Percentiles rank a stretch among this genome's conserved stretches.
These are phyloP conservation scores for Phytophthora foliorum DNA, from an alignment of 352 stramenopile genomes.

Conservation along the genomic window DNA sequence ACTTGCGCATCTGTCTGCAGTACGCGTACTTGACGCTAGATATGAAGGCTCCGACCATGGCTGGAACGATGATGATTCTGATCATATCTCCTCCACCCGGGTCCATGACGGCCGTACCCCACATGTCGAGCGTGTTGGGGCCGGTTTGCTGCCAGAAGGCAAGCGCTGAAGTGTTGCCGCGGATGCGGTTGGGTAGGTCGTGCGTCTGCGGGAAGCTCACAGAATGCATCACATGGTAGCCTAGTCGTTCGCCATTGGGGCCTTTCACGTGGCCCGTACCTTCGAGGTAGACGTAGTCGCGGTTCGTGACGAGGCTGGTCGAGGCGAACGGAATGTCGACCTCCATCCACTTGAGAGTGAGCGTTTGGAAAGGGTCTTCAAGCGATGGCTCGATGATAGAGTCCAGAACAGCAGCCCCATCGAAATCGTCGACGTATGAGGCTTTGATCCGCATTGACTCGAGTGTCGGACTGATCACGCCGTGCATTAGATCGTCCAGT, in stretches of 20 bases:
- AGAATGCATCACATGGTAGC: conserved; percentile 35
- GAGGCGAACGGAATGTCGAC: conserved; percentile 34
- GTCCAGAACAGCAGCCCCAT: conserved; percentile 45
- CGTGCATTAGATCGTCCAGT: conserved; percentile 48
- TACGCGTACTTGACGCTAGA: conserved; percentile 24
- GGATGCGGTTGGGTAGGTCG: conserved; percentile 21
- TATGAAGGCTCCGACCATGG: conserved; percentile 18
- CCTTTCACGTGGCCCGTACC: conserved; percentile 21
- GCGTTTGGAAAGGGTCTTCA: conserved; percentile 54
- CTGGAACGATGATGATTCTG: conserved; percentile 16
- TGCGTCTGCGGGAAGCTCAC: conserved; percentile 36
- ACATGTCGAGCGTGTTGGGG: conserved; percentile 25
- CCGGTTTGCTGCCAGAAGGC: conserved; percentile 26
- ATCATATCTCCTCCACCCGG: conserved; percentile 20
- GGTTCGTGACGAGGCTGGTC: conserved; percentile 48
- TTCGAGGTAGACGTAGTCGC: conserved; percentile 45
- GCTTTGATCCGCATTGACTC: conserved; percentile 44
- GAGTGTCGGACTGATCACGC: conserved; percentile 38
- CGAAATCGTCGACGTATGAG: conserved; percentile 49
- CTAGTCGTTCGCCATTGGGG: conserved; percentile 27
- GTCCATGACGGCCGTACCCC: conserved; percentile 29
- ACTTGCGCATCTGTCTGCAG: conserved; percentile 31
- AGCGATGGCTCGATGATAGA: conserved; percentile 46
- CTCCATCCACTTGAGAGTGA: conserved; percentile 47
- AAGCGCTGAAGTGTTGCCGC: conserved; percentile 28